Evolutionary conservation across 1,139 yeast genomes (phyloP), one percentile per base, ranked within the genome.

Genomic region (Diutina sp.): DNA sequence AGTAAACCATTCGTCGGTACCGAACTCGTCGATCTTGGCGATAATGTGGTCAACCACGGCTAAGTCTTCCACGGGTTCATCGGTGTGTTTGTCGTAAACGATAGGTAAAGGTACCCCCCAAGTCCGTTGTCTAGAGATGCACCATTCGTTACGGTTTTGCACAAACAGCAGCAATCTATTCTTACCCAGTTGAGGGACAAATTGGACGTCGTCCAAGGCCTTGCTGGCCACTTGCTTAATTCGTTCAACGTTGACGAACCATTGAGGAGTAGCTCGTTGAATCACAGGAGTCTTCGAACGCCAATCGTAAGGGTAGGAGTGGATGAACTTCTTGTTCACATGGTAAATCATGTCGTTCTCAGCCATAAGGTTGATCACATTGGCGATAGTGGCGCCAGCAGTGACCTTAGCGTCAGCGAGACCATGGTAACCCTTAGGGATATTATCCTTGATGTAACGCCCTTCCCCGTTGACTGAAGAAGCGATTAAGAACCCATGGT

Each of bases 21-120:
- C 89, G 58, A 66, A 81, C 60, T 75, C 74, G 47, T 76, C 77
- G 46, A 90, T 76, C 54, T 73, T 76, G 1, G 64, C 61, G 54
- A 87, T 82, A 29, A 86, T 78, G 60, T 78, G 74, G 12, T 72
- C 74, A n/a, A 88, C 78, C 0, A 79, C 70, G 21, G 69, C 75
- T 21, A 74, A 72, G 53, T 80, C 83, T 63, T 82, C 70, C 18
- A 87, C 61, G 1, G 90, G 85, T 57, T 79, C 82, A 16, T 79
- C 82, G 1, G 85, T 80, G 18, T 74, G 74, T 56, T 77, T 78
- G 60, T 82, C 71, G 67, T 87, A 88, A 5, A 93, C 71, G 0
- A 89, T 93, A 0, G 99, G 99, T 52, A 93, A 87, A 0, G 99
- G 99, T 47, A 93, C 98, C 55, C 99, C 99, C 99, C 99, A 93